phyloP scores from a whole-genome alignment of 2,329 filamentous ascomycete genomes.

The Elsinoe fawcettii region DNA sequence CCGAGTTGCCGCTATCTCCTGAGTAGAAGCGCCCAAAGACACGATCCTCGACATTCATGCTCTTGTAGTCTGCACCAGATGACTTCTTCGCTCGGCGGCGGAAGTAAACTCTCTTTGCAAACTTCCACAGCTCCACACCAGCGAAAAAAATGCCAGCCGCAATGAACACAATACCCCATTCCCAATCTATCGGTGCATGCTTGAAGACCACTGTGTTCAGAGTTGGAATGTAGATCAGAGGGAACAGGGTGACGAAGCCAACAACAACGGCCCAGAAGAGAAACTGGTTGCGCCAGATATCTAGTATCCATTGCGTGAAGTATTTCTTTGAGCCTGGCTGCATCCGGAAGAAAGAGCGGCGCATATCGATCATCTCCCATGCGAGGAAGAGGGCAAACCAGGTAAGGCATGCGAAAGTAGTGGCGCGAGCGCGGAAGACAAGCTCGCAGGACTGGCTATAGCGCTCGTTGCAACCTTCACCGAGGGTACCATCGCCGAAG shows the following conservation, averaged over 20 bases:
- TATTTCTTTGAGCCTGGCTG: conserved; percentile 55
- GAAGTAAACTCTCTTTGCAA: conserved; percentile 52
- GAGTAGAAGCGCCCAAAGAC: not conserved
- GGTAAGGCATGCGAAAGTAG: conserved; percentile 65
- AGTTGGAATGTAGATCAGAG: conserved; percentile 56
- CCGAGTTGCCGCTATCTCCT: not conserved
- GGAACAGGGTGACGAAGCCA: conserved; percentile 41
- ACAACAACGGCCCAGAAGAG: conserved; percentile 39
- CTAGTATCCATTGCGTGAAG: conserved; percentile 58
- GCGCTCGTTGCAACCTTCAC: conserved; percentile 48
- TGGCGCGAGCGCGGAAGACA: conserved; percentile 66
- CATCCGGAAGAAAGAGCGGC: conserved; percentile 68
- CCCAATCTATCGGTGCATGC: conserved; percentile 58
- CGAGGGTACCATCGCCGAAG: conserved; percentile 47
- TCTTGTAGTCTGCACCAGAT: conserved; percentile 17
- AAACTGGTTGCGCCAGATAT: conserved; percentile 66
- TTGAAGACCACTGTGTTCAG: conserved; percentile 59
- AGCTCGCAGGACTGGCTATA: conserved; percentile 50
- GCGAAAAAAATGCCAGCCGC: conserved; percentile 54
- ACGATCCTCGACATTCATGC: conserved; percentile 17
- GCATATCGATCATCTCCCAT: conserved; percentile 69
- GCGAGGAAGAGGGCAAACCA: conserved; percentile 71
- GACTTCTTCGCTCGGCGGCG: conserved; percentile 26
- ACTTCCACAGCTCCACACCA: conserved; percentile 61
- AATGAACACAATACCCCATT: conserved; percentile 62